These are phyloP conservation scores for Sporobolomyces phaffii DNA, from an alignment of 768 basidiomycete species.

Conservation along the genomic window DNA sequence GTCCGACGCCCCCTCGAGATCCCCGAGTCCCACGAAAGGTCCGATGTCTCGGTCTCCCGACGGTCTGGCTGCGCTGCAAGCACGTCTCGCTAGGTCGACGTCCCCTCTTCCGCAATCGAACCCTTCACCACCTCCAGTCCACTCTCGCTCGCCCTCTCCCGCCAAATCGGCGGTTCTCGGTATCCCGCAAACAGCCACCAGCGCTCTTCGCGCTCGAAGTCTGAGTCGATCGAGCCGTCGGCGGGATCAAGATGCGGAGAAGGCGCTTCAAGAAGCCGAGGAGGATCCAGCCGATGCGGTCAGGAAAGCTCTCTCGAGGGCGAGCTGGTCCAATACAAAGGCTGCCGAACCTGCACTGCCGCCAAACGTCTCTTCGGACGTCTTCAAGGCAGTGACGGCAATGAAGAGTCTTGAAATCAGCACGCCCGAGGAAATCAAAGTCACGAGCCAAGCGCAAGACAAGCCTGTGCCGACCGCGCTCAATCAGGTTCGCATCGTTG, in stretches of 20 bases:
- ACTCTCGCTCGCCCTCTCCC: slow-evolving; percentile 18
- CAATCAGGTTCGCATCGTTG: neutral
- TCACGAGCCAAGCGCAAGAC: neutral
- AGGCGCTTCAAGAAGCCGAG: neutral
- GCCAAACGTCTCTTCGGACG: slow-evolving; percentile 4
- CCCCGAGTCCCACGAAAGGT: neutral
- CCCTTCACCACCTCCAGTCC: neutral
- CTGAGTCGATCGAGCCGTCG: slow-evolving; percentile 9
- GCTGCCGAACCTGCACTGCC: neutral
- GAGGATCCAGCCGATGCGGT: slow-evolving; percentile 16
- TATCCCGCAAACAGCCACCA: neutral
- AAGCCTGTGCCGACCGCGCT: too few relatives aligned
- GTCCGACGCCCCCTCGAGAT: neutral
- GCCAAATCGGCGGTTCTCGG: neutral
- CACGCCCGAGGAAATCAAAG: neutral
- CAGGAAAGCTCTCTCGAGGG: neutral
- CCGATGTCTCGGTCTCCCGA: neutral
- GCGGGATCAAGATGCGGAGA: neutral
- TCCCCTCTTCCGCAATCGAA: neutral
- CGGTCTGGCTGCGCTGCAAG: slow-evolving; percentile 9
- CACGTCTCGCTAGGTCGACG: slow-evolving; percentile 1
- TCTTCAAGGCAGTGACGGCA: slow-evolving; percentile 1
- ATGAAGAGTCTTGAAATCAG: slow-evolving; percentile 1
- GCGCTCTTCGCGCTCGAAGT: slow-evolving; percentile 14
- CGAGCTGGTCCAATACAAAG: neutral